Evolutionary conservation across 768 basidiomycete species (phyloP).

Genomic region (Guyanaporus albipodus): DNA sequence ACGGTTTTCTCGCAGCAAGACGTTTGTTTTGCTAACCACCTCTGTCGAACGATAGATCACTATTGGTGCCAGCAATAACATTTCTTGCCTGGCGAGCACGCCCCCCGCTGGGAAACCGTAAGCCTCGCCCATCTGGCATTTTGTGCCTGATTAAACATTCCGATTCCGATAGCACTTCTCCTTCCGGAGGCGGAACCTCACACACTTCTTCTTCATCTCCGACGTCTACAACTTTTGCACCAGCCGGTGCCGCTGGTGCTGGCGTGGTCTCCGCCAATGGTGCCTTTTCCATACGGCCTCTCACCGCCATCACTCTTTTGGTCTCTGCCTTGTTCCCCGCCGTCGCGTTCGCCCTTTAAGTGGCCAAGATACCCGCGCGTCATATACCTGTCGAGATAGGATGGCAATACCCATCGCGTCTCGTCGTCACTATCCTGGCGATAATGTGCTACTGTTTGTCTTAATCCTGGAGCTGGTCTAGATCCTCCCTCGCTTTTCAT

Average conservation of each 20-base stretch:
- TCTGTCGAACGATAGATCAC: constrained; percentile 28
- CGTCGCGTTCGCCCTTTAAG: constrained; percentile 24
- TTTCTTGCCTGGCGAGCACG: constrained; percentile 34
- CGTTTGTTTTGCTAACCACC: not conserved
- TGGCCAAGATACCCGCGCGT: constrained; percentile 7
- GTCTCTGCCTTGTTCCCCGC: constrained; percentile 19
- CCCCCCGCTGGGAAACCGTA: constrained; percentile 5
- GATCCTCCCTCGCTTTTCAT: not conserved
- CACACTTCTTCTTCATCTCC: constrained; percentile 4
- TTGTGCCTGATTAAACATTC: constrained; percentile 5
- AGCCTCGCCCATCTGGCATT: not conserved
- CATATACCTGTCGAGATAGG: constrained; percentile 38
- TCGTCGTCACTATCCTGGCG: constrained; percentile 20
- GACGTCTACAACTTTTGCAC: constrained; percentile 11
- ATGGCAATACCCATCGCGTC: constrained; percentile 34
- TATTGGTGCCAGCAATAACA: constrained; percentile 33
- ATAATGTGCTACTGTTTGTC: constrained; percentile 7
- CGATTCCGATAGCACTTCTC: not conserved
- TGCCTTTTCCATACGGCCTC: constrained; percentile 22
- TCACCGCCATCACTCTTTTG: constrained; percentile 22
- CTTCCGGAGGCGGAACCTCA: not conserved
- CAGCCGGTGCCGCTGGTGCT: constrained; percentile 34
- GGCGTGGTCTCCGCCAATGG: constrained; percentile 26
- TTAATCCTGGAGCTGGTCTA: constrained; percentile 12
- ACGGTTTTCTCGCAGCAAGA: constrained; percentile 27